Evolutionary conservation across 345 rosid species (phyloP).

Genomic region (Boechera stricta): DNA sequence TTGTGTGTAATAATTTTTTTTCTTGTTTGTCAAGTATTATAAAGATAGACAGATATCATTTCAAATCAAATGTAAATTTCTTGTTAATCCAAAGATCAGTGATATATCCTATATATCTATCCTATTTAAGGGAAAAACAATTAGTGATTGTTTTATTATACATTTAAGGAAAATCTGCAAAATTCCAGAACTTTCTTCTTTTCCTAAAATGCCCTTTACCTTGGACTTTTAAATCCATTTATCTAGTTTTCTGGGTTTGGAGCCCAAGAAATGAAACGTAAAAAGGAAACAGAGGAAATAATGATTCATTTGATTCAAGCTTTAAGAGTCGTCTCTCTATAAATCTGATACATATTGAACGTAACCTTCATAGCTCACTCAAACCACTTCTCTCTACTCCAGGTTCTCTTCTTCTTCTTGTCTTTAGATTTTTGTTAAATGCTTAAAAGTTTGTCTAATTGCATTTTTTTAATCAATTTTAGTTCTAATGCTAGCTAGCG

Average conservation of each 20-base stretch:
- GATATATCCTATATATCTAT: constrained; percentile 5
- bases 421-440: not conserved
- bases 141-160: not conserved
- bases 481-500: not conserved
- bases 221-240: constrained; percentile 13
- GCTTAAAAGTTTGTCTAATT: constrained; percentile 6
- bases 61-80: not conserved
- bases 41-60: not conserved
- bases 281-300: constrained; percentile 13
- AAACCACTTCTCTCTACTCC: constrained; percentile 31
- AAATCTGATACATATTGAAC: constrained; percentile 22
- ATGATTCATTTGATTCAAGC: not conserved
- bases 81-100: constrained; percentile 14
- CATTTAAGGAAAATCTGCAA: constrained; percentile 17
- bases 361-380: constrained; percentile 5
- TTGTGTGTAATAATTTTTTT: not conserved
- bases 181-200: constrained; percentile 12
- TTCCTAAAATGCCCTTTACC: not conserved
- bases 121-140: not conserved
- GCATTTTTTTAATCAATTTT: not conserved
- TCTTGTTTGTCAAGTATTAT: constrained; percentile 31
- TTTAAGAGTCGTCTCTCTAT: constrained; percentile 25
- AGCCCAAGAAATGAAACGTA: constrained; percentile 40
- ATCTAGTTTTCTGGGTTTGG: constrained; percentile 11
- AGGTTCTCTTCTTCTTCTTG: constrained; percentile 27